Evolutionary conservation across 495 filamentous ascomycete genomes (phyloP).

Genomic region (Paragyromitra xinjiangensis): DNA sequence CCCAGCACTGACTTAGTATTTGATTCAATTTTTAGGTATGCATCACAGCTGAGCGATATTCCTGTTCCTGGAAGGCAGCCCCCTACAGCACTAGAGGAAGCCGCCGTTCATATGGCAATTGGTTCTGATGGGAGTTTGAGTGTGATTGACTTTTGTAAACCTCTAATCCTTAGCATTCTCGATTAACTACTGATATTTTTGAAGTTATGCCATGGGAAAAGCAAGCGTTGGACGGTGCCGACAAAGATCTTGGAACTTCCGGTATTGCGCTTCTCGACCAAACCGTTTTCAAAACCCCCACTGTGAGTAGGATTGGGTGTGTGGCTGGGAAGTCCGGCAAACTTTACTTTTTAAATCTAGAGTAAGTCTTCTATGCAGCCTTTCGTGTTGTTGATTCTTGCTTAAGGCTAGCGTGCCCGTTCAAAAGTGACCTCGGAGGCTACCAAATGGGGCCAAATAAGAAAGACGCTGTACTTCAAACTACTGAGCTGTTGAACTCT

Average conservation of each 20-base stretch:
- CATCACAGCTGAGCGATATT: slow-evolving; percentile 59
- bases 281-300: slow-evolving; percentile 47
- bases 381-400: slow-evolving; percentile 5
- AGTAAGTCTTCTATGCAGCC: slow-evolving; percentile 34
- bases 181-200: slow-evolving; percentile 10
- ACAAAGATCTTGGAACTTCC: slow-evolving; percentile 62
- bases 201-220: slow-evolving; percentile 62
- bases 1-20: background rate
- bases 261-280: slow-evolving; percentile 48
- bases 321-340: slow-evolving; percentile 59
- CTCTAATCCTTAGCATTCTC: background rate
- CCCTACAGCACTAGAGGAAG: slow-evolving; percentile 62
- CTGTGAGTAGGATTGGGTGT: slow-evolving; percentile 55
- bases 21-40: slow-evolving; percentile 46
- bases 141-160: slow-evolving; percentile 57
- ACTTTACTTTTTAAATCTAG: slow-evolving; percentile 59
- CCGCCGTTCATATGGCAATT: slow-evolving; percentile 60
- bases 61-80: slow-evolving; percentile 60
- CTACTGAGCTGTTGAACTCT: slow-evolving; percentile 56
- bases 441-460: slow-evolving; percentile 59
- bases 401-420: slow-evolving; percentile 3
- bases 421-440: slow-evolving; percentile 57
- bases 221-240: slow-evolving; percentile 60
- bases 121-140: slow-evolving; percentile 59
- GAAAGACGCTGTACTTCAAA: slow-evolving; percentile 58